Evolutionary conservation across 306 rosid species (phyloP).

Genomic region (Nissolia schottii): DNA sequence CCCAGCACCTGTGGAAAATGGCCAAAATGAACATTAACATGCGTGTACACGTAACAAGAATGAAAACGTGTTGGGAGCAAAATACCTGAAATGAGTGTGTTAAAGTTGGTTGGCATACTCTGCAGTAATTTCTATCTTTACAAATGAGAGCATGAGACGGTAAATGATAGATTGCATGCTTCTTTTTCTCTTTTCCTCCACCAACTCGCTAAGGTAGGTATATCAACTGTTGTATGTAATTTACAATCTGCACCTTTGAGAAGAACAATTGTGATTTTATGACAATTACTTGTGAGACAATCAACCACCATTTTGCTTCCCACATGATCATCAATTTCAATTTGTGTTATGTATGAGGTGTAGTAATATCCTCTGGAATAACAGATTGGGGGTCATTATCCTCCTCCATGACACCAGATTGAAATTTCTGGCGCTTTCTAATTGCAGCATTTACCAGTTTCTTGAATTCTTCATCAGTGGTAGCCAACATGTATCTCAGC

Average conservation of each 20-base stretch:
- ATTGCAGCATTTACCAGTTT: constrained; percentile 48
- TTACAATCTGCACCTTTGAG: not conserved
- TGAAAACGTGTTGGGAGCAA: not conserved
- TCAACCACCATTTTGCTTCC: constrained; percentile 1
- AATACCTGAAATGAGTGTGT: constrained; percentile 13
- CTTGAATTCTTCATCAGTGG: constrained; percentile 69
- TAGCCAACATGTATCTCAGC: constrained; percentile 76
- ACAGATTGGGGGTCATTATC: constrained; percentile 18
- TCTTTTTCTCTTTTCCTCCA: not conserved
- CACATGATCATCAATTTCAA: not conserved
- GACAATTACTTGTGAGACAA: constrained; percentile 5
- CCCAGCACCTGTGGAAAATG: not conserved
- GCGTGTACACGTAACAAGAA: not conserved
- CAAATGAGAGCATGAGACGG: constrained; percentile 5
- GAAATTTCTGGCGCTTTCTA: constrained; percentile 52
- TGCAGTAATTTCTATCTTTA: constrained; percentile 10
- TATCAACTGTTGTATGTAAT: not conserved
- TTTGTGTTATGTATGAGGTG: not conserved
- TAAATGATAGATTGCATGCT: not conserved
- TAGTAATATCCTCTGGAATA: constrained; percentile 3
- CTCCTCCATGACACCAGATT: constrained; percentile 37
- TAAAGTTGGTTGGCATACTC: not conserved
- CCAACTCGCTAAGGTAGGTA: not conserved
- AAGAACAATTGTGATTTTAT: not conserved
- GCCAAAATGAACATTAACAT: not conserved